phyloP scores from a whole-genome alignment of 768 basidiomycete species.

The Leccinum boreale region DNA sequence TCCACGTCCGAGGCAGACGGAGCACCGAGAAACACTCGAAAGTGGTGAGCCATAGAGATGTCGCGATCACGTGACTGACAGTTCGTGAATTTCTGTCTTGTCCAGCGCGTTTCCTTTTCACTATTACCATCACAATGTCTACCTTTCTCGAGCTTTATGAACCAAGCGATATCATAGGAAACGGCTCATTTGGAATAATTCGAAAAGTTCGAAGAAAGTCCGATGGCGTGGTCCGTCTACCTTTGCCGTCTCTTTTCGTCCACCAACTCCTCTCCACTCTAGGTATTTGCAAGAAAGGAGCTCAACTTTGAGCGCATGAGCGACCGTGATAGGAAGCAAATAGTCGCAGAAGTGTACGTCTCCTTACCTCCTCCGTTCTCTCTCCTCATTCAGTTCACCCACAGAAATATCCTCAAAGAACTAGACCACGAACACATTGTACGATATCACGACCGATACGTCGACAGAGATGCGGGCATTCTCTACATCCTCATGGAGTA shows the following conservation, averaged over 20 bases:
- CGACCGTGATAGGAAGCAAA: constrained; percentile 93
- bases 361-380: not conserved
- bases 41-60: constrained; percentile 29
- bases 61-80: constrained; percentile 28
- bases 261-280: not conserved
- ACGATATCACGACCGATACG: constrained; percentile 87
- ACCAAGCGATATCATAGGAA: constrained; percentile 88
- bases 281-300: constrained; percentile 91
- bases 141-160: constrained; percentile 76
- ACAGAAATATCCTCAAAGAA: constrained; percentile 94
- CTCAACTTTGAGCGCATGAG: constrained; percentile 97
- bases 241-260: constrained; percentile 1
- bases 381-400: not conserved
- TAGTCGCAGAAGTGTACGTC: constrained; percentile 95
- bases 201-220: constrained; percentile 85
- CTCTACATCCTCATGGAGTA: constrained; percentile 99
- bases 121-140: constrained; percentile 18
- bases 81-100: constrained; percentile 20
- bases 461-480: constrained; percentile 87
- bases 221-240: constrained; percentile 70
- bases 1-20: constrained; percentile 34
- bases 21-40: constrained; percentile 54
- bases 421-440: constrained; percentile 95
- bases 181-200: constrained; percentile 97
- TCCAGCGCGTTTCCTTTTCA: constrained; percentile 1